Percentiles rank a stretch among this genome's conserved stretches.
These are phyloP conservation scores for Cytidiella melzeri DNA, from an alignment of 768 basidiomycete genomes.

Conservation along the genomic window DNA sequence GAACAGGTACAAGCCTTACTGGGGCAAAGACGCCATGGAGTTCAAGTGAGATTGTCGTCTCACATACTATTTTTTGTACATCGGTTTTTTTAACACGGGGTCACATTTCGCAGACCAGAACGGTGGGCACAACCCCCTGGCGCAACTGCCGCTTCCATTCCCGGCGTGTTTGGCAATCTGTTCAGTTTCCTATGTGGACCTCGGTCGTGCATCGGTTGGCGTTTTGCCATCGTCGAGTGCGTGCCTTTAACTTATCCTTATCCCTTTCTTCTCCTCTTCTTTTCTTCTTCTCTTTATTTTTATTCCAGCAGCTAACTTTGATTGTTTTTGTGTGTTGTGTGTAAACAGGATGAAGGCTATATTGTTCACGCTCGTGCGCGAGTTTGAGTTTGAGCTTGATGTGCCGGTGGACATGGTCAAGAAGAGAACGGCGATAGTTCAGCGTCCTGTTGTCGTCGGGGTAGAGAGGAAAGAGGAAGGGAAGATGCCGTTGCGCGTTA, in stretches of 20 bases:
- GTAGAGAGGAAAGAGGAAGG: constrained; percentile 9
- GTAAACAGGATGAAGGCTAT: constrained; percentile 31
- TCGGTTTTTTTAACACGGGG: neutral
- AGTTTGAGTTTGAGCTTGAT: constrained; percentile 27
- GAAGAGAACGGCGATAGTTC: constrained; percentile 15
- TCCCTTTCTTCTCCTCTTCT: neutral
- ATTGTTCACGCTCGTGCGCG: constrained; percentile 25
- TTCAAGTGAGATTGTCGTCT: constrained; percentile 63
- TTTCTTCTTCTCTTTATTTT: neutral
- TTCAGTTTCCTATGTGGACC: constrained; percentile 61
- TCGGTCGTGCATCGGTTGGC: constrained; percentile 59
- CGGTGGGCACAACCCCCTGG: constrained; percentile 32
- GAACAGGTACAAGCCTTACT: constrained; percentile 46
- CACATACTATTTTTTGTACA: constrained; percentile 6
- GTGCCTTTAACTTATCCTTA: constrained; percentile 17
- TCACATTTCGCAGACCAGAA: constrained; percentile 18
- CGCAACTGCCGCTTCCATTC: constrained; percentile 37
- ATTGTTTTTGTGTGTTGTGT: no score
- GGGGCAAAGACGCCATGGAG: constrained; percentile 59
- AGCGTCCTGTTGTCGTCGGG: constrained; percentile 17
- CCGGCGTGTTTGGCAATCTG: constrained; percentile 55
- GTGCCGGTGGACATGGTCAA: constrained; percentile 19
- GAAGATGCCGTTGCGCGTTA: constrained; percentile 24
- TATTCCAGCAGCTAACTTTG: no score
- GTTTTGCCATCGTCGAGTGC: constrained; percentile 56